Conservation (phyloP, 345 rosid species). For the Garcia nutans region DNA sequence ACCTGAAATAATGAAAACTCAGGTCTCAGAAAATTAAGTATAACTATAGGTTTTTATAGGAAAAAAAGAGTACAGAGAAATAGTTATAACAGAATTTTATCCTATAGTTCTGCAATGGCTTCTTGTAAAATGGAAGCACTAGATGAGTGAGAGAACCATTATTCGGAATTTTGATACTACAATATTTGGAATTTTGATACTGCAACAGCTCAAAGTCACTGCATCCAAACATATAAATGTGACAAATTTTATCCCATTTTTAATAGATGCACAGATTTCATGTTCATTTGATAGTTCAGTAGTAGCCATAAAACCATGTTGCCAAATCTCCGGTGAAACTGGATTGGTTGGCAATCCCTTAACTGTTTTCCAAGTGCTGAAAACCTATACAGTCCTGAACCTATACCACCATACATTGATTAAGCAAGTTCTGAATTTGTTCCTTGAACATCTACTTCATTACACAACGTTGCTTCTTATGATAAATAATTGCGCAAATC, state of each 20-base stretch:
- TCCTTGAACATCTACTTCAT: not conserved
- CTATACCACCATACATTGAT: not conserved
- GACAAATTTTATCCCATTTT: not conserved
- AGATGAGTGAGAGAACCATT: not conserved
- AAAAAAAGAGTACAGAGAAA: not conserved
- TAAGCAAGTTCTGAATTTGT: not conserved
- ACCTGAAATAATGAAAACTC: conserved; percentile 43
- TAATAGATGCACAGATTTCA: not conserved
- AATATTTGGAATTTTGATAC: not conserved
- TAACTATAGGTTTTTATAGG: not conserved
- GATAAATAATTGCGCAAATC: not conserved
- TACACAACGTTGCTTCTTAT: not conserved
- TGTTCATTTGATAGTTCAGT: not conserved
- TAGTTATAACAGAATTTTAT: not conserved
- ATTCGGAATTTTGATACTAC: not conserved
- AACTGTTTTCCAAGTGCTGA: not conserved
- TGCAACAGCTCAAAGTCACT: too few species aligned
- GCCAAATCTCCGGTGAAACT: not conserved
- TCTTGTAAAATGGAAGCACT: not conserved
- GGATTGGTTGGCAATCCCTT: not conserved
- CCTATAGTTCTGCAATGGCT: not conserved
- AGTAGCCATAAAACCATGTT: not conserved
- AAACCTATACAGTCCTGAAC: not conserved
- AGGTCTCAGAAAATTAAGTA: conserved; percentile 4
- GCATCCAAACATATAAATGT: not conserved